Percentiles rank a stretch among this genome's conserved stretches.
phyloP scores from a whole-genome alignment of 176 grass and related monocot genomes.

The Hyparrhenia diplandra region DNA sequence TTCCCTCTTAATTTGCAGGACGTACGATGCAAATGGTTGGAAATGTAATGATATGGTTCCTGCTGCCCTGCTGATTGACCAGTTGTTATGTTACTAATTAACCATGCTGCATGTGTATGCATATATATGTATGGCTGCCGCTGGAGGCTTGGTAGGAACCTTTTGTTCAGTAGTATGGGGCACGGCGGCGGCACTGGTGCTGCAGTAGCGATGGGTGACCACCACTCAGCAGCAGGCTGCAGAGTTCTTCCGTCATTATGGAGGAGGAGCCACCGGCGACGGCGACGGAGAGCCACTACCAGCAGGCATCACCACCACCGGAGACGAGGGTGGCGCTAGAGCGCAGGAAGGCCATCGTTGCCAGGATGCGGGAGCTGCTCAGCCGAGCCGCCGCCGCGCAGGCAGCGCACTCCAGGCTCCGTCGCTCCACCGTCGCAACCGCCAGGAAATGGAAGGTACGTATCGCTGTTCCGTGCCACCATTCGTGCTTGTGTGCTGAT shows the following conservation, averaged over 20 bases:
- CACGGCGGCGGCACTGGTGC: neutral
- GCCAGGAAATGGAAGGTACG: conserved; percentile 40
- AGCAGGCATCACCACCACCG: neutral
- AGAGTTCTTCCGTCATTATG: conserved; percentile 21
- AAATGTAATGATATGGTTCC: too few relatives aligned
- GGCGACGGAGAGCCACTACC: neutral
- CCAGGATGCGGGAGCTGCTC: conserved; percentile 35
- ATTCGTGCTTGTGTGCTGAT: neutral
- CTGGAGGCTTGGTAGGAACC: too few relatives aligned
- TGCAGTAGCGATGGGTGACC: neutral
- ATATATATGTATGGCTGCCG: too few relatives aligned
- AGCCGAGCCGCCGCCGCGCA: conserved; percentile 11
- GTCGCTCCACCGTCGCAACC: conserved; percentile 2
- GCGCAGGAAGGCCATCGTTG: conserved; percentile 28
- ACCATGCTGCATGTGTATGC: too few relatives aligned
- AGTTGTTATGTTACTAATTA: too few relatives aligned
- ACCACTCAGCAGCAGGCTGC: neutral
- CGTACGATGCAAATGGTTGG: neutral
- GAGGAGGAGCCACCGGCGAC: conserved; percentile 12
- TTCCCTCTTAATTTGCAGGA: neutral
- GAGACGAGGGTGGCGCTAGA: neutral
- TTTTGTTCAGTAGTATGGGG: neutral
- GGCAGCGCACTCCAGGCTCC: conserved; percentile 8
- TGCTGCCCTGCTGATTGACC: neutral
- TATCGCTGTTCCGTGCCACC: too few relatives aligned